Base-by-base conservation (phyloP, 1,284 basidiomycete species). In the Fereydounia khargensis region DNA sequence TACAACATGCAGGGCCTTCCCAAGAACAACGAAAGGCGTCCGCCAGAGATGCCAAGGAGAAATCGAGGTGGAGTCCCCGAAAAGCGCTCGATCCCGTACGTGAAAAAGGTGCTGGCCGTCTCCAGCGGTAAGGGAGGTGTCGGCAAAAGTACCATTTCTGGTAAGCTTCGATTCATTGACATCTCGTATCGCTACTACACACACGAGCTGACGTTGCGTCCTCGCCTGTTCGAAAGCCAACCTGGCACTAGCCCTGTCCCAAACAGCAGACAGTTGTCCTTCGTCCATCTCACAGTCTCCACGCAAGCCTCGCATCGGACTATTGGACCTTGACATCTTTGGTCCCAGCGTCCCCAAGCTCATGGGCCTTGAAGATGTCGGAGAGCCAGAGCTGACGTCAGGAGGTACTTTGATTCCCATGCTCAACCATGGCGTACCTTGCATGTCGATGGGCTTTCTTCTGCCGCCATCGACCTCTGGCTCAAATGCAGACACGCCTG, bases 101-200 rank as follows among this genome's bases (percentile, higher is more conserved):
- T 82, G 23, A 79, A 80, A 52, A 74, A 78, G 39, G 84, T 95
- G 21, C 76, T 98, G 7, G 87, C 85, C 4, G 91, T 98, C 0
- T 88, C 91, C 1, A 91, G 88, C 63, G 94, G 91, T 13, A 97
- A 97, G 73, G 95, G 94, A 4, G 94, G 94, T 2, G 94, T 97
- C 1, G 94, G 94, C 6, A 98, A 98, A 79, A 92, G 89, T 61
- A 97, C 92, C 0, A 81, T 97, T 25, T 88, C 92, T 38, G 87
- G 89, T 89, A 51, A 35, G 79, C 74, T 37, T n/a, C n/a, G 32
- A 16, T n/a, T n/a, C n/a, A n/a, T n/a, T n/a, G n/a, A n/a, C n/a
- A n/a, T n/a, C n/a, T n/a, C n/a, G n/a, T n/a, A n/a, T n/a, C n/a
- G n/a, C n/a, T n/a, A n/a, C n/a, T n/a, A n/a, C n/a, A n/a, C n/a